A percentile compares a stretch with the other conserved stretches of the same genome.
These are phyloP conservation scores for Rhizopogon sp. DNA, from an alignment of 768 basidiomycete species.

Conservation along the genomic window DNA sequence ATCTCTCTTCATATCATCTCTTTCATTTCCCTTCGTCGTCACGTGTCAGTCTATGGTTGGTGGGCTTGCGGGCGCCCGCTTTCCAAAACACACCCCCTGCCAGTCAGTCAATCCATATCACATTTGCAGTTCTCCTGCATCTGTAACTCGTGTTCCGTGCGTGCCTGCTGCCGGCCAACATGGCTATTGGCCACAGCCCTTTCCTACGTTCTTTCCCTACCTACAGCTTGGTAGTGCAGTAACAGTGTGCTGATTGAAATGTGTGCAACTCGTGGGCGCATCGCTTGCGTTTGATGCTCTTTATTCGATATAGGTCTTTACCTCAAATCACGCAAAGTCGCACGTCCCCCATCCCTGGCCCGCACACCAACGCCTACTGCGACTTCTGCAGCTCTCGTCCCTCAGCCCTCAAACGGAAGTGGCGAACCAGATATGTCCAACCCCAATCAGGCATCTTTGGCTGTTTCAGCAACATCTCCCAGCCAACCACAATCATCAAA, in stretches of 20 bases:
- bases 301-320: conserved; percentile 61
- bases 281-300: conserved; percentile 26
- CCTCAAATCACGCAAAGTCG: conserved; percentile 76
- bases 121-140: conserved; percentile 26
- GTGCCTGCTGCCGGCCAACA: conserved; percentile 26
- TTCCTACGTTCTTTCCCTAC: conserved; percentile 26
- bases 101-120: conserved; percentile 29
- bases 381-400: conserved; percentile 26
- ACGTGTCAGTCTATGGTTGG: conserved; percentile 33
- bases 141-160: conserved; percentile 29
- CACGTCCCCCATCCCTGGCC: conserved; percentile 60
- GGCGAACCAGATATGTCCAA: conserved; percentile 31
- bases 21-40: conserved; percentile 29
- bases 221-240: conserved; percentile 29
- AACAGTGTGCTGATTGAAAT: conserved; percentile 35
- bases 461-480: conserved; percentile 17
- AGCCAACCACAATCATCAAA: conserved; percentile 26
- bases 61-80: conserved; percentile 30
- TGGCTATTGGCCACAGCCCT: conserved; percentile 28
- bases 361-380: conserved; percentile 30
- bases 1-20: conserved; percentile 29
- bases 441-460: conserved; percentile 30
- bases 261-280: conserved; percentile 33
- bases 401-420: conserved; percentile 29
- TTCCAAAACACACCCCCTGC: conserved; percentile 19